These are phyloP conservation scores for Colletotrichum sojae DNA, from an alignment of 2,329 filamentous ascomycete species.

Conservation along the genomic window DNA sequence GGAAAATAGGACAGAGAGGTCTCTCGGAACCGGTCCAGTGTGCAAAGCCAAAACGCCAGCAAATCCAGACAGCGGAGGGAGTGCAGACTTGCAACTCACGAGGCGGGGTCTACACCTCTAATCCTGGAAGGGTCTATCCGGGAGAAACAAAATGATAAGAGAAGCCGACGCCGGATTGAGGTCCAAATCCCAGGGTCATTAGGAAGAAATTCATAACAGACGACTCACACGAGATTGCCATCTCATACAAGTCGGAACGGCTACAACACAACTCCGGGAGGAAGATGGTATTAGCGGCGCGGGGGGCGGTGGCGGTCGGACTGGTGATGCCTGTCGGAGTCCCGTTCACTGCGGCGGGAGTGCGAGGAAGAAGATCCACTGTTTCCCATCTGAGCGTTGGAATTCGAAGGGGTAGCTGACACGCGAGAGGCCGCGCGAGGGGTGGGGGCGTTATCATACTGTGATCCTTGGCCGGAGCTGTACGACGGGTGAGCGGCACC, in stretches of 20 bases:
- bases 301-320: conserved; percentile 56
- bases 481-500: conserved; percentile 52
- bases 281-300: conserved; percentile 50
- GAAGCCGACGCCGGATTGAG: conserved; percentile 41
- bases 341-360: conserved; percentile 58
- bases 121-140: conserved; percentile 38
- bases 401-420: conserved; percentile 54
- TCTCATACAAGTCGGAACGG: conserved; percentile 37
- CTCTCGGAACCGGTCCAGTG: conserved; percentile 19
- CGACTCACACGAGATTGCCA: conserved; percentile 39
- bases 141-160: conserved; percentile 39
- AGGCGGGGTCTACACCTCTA: conserved; percentile 32
- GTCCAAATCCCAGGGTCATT: conserved; percentile 41
- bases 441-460: conserved; percentile 66
- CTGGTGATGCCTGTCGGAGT: conserved; percentile 56
- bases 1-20: conserved; percentile 22
- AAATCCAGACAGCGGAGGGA: conserved; percentile 35
- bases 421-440: conserved; percentile 54
- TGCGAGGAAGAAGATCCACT: conserved; percentile 51
- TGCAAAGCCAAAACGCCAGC: conserved; percentile 32
- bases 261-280: conserved; percentile 23
- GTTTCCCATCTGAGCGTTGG: conserved; percentile 56
- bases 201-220: conserved; percentile 39
- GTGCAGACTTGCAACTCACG: conserved; percentile 42
- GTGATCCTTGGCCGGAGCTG: conserved; percentile 58